Evolutionary conservation across 2,329 filamentous ascomycete genomes (phyloP).

Genomic region (Diaporthe sp.): DNA sequence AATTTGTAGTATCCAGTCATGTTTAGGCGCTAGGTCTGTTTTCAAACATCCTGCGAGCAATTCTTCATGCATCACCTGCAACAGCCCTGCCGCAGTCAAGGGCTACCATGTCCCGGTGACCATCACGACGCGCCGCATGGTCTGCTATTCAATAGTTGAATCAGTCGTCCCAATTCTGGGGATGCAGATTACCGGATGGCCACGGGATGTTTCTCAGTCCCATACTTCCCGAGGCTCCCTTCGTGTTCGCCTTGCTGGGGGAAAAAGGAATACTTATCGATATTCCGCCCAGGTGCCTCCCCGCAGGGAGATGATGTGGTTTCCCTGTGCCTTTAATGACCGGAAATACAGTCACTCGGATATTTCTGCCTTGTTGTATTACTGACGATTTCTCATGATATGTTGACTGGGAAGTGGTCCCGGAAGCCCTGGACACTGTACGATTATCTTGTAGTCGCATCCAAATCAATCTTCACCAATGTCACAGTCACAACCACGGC

Average conservation of each 20-base stretch:
- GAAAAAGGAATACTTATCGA: background rate
- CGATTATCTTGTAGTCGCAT: background rate
- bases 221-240: background rate
- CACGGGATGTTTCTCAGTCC: background rate
- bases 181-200: background rate
- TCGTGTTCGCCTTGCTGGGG: conserved; percentile 7
- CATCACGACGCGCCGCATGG: background rate
- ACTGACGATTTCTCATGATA: background rate
- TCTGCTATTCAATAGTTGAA: background rate
- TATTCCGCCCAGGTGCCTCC: background rate
- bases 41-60: conserved; percentile 7
- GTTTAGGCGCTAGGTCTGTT: background rate
- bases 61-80: conserved; percentile 2
- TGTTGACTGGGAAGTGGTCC: background rate
- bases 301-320: background rate
- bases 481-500: background rate
- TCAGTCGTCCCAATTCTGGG: background rate
- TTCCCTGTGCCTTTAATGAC: background rate
- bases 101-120: background rate
- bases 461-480: conserved; percentile 1
- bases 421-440: background rate
- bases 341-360: background rate
- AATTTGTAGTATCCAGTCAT: background rate
- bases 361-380: background rate
- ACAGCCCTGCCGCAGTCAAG: background rate